Conservation (phyloP, 2,329 filamentous ascomycete species). For the Tolypocladium nubicola region DNA sequence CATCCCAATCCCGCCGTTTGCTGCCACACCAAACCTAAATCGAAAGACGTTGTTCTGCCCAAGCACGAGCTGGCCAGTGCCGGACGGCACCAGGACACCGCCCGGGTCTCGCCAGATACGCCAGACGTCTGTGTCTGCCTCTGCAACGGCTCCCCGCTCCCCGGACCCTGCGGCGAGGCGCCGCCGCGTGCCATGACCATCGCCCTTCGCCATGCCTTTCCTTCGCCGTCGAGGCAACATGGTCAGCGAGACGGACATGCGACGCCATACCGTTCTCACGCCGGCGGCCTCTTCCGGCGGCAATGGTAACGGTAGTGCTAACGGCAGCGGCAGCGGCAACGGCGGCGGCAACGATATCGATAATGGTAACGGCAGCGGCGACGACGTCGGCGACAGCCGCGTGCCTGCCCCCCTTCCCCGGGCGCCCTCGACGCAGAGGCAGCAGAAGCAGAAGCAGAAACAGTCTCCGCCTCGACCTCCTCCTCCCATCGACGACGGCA, state of each 20-base stretch:
- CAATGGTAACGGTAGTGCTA: not conserved
- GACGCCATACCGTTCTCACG: slow-evolving; percentile 34
- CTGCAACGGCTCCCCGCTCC: not conserved
- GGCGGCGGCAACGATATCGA: not conserved
- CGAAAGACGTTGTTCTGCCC: not conserved
- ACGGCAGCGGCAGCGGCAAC: not conserved
- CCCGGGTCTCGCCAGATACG: not conserved
- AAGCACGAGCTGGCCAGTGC: not conserved
- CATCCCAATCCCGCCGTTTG: slow-evolving; percentile 5
- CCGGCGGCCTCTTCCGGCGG: slow-evolving; percentile 13
- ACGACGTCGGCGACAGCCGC: slow-evolving; percentile 10
- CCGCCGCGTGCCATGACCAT: slow-evolving; percentile 26
- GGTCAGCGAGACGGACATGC: slow-evolving; percentile 49
- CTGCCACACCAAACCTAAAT: not conserved
- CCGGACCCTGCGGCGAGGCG: slow-evolving; percentile 8
- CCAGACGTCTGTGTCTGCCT: not conserved
- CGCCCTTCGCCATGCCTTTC: slow-evolving; percentile 42
- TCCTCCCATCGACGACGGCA: not conserved
- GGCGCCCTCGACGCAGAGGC: slow-evolving; percentile 1
- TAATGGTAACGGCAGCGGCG: not conserved
- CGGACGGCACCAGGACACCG: not conserved
- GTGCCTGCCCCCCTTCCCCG: slow-evolving; percentile 4
- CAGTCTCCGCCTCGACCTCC: not conserved
- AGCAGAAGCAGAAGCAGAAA: not conserved
- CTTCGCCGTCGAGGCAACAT: slow-evolving; percentile 50